These are phyloP conservation scores for Pholiota microspora DNA, from an alignment of 768 basidiomycete species.

Conservation along the genomic window DNA sequence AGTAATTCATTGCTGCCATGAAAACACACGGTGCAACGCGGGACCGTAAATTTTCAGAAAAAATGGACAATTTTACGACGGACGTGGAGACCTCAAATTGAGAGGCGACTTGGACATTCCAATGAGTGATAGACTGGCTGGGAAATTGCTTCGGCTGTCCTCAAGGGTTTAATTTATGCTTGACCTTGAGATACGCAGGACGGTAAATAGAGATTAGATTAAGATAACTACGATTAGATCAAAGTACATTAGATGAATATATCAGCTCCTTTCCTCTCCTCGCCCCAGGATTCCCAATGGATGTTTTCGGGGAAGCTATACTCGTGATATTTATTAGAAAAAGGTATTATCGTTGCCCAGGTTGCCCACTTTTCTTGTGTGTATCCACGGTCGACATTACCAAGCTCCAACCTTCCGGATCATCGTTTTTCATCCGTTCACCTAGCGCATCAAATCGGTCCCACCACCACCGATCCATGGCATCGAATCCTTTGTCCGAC, in stretches of 20 bases:
- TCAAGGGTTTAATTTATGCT: no score
- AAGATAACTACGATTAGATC: background rate
- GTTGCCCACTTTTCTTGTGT: background rate
- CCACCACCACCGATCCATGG: conserved; percentile 81
- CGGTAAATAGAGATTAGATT: background rate
- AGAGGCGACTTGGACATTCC: background rate
- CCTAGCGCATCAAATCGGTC: conserved; percentile 51
- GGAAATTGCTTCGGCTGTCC: background rate
- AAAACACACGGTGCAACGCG: background rate
- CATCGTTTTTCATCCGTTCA: conserved; percentile 39
- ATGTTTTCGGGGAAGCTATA: background rate
- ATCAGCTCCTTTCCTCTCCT: background rate
- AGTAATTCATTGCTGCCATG: background rate
- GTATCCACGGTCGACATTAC: conserved; percentile 48
- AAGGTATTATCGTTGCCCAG: background rate
- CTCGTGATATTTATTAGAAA: background rate
- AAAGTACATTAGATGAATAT: background rate
- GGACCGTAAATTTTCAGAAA: background rate
- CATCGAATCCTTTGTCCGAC: conserved; percentile 40
- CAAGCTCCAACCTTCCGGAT: conserved; percentile 49
- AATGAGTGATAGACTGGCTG: background rate
- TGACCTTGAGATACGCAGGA: background rate
- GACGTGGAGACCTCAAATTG: background rate
- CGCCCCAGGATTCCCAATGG: background rate
- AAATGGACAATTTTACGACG: background rate